Evolutionary conservation across 148 eudicot species (phyloP).

Genomic region (Rhododendron griersonianum): DNA sequence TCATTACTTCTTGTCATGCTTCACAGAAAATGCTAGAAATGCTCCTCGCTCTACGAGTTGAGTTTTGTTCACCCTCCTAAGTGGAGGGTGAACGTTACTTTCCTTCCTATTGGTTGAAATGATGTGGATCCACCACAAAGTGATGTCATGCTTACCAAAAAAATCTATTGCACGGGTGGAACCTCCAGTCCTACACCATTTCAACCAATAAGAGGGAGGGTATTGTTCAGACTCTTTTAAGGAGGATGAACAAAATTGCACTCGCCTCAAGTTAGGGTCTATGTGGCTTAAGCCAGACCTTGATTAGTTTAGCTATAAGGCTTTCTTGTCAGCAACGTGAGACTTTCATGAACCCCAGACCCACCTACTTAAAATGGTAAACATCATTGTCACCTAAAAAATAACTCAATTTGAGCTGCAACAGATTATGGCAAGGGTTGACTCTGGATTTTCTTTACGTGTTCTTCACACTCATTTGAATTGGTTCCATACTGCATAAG

Average conservation of each 20-base stretch:
- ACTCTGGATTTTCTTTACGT: neutral
- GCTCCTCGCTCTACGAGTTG: no score
- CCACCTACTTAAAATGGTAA: neutral
- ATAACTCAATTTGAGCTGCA: neutral
- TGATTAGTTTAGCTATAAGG: neutral
- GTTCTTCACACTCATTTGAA: neutral
- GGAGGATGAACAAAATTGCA: no score
- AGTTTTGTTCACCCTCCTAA: no score
- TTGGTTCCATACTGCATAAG: neutral
- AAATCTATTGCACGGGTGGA: no score
- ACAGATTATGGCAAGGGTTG: neutral
- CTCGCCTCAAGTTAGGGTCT: neutral
- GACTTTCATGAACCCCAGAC: neutral
- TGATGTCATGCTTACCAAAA: no score
- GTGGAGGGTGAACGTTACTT: no score
- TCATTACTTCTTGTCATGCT: neutral
- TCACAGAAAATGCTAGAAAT: neutral
- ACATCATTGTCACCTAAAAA: neutral
- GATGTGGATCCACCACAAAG: no score
- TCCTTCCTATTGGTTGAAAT: no score
- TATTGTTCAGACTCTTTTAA: no score
- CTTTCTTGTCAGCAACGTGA: neutral
- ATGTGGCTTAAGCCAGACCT: neutral
- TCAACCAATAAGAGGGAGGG: no score
- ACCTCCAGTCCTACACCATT: no score